Percentiles rank a stretch among this genome's conserved stretches.
These are phyloP conservation scores for Helichrysum umbraculigerum DNA, from an alignment of 129 eudicot genomes.

Conservation along the genomic window DNA sequence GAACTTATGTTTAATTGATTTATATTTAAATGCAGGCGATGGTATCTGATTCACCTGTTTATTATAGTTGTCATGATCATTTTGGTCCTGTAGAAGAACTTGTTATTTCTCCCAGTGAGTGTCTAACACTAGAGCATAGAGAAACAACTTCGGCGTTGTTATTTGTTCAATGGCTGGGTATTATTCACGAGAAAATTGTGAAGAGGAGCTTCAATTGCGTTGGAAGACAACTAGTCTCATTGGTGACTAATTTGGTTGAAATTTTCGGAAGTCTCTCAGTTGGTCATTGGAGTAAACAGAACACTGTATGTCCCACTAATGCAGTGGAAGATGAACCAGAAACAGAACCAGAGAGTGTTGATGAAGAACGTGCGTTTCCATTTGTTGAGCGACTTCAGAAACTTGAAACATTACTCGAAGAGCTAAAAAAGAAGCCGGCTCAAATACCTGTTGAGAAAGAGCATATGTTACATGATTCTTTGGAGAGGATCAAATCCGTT, in stretches of 20 bases:
- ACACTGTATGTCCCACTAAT: conserved; percentile 40
- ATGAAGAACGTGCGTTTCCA: conserved; percentile 31
- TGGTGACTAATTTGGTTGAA: conserved; percentile 42
- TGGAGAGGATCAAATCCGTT: conserved; percentile 81
- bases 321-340: conserved; percentile 40
- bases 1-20: background rate
- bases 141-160: conserved; percentile 29
- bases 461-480: conserved; percentile 64
- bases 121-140: conserved; percentile 1
- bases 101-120: conserved; percentile 25
- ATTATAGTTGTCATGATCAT: conserved; percentile 63
- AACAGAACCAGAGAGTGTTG: conserved; percentile 17
- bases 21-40: conserved; percentile 49
- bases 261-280: conserved; percentile 35
- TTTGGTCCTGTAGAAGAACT: conserved; percentile 43
- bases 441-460: conserved; percentile 67
- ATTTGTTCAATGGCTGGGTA: conserved; percentile 37
- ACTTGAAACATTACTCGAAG: conserved; percentile 58
- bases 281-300: conserved; percentile 46
- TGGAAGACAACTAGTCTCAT: conserved; percentile 41
- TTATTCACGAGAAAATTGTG: conserved; percentile 48
- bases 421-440: conserved; percentile 57
- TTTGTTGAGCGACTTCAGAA: conserved; percentile 61
- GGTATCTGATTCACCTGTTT: conserved; percentile 47
- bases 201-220: conserved; percentile 46